Conservation (phyloP, 2,329 filamentous ascomycete species). For the Trichoderma sp. region DNA sequence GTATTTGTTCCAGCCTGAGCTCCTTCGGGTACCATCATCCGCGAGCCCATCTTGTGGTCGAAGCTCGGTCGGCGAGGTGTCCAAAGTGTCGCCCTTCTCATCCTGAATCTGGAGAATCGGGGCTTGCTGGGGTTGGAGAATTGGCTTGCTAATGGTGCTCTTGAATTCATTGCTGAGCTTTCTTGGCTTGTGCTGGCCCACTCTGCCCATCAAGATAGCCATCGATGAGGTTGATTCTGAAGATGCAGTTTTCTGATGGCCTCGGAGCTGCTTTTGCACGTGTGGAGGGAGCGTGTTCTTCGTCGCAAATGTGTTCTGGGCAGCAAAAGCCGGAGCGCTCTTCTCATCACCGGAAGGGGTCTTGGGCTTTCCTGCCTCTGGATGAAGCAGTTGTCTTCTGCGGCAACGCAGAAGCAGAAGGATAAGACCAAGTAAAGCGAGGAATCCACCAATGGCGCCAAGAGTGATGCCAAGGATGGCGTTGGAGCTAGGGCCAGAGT, state of each 20-base stretch:
- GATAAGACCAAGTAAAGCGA: slow-evolving; percentile 67
- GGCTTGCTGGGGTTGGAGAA: slow-evolving; percentile 44
- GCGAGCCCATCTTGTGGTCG: slow-evolving; percentile 35
- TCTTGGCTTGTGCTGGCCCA: slow-evolving; percentile 46
- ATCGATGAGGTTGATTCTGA: slow-evolving; percentile 61
- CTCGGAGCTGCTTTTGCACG: slow-evolving; percentile 42
- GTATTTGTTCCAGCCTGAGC: slow-evolving; percentile 75
- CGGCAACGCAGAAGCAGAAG: slow-evolving; percentile 57
- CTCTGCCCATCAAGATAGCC: slow-evolving; percentile 64
- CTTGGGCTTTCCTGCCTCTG: slow-evolving; percentile 46
- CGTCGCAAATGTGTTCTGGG: slow-evolving; percentile 44
- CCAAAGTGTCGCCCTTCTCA: slow-evolving; percentile 43
- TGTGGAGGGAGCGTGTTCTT: slow-evolving; percentile 41
- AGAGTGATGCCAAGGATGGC: slow-evolving; percentile 77
- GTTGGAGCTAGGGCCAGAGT: slow-evolving; percentile 41
- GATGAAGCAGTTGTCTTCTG: slow-evolving; percentile 54
- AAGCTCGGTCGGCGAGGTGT: slow-evolving; percentile 35
- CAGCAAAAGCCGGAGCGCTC: slow-evolving; percentile 48
- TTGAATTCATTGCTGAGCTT: slow-evolving; percentile 63
- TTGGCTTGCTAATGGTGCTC: slow-evolving; percentile 60
- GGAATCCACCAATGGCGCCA: slow-evolving; percentile 74
- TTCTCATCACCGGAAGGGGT: slow-evolving; percentile 57
- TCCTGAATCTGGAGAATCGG: slow-evolving; percentile 39
- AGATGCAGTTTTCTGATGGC: slow-evolving; percentile 54
- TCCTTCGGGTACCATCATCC: slow-evolving; percentile 53